phyloP scores from a whole-genome alignment of 2,329 filamentous ascomycete genomes.

The Sporothrix phasma region DNA sequence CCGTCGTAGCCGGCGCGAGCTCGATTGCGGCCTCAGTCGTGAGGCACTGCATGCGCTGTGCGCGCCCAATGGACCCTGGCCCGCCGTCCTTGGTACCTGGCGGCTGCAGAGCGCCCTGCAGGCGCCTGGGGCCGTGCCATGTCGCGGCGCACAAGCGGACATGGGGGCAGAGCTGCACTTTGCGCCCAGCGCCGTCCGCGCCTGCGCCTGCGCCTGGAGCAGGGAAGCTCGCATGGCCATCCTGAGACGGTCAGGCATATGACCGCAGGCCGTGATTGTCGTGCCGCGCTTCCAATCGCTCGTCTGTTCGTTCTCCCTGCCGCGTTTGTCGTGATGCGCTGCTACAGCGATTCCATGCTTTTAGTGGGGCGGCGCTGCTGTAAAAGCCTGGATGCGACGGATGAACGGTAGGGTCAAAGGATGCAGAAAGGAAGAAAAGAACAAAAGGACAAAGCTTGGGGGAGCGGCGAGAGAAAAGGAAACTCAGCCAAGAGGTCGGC shows the following conservation, averaged over 20 bases:
- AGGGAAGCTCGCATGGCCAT: conserved; percentile 2
- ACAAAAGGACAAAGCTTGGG: not conserved
- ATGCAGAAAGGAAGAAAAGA: not conserved
- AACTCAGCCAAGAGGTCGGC: not conserved
- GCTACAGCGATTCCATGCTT: conserved; percentile 13
- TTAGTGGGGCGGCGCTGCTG: not conserved
- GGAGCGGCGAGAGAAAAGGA: not conserved
- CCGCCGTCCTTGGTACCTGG: not conserved
- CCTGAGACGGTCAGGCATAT: not conserved
- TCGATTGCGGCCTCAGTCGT: not conserved
- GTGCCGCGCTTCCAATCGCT: not conserved
- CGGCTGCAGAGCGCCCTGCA: not conserved
- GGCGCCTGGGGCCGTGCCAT: not conserved
- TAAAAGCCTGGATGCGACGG: not conserved
- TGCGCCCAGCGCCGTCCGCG: not conserved
- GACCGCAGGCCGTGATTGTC: too few species aligned
- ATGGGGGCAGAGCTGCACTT: not conserved
- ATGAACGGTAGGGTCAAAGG: not conserved
- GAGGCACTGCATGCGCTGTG: not conserved
- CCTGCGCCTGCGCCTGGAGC: not conserved
- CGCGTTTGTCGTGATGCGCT: not conserved
- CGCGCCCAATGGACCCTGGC: not conserved
- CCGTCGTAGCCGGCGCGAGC: not conserved
- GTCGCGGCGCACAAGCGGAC: not conserved
- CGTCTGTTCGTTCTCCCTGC: not conserved